Evolutionary conservation across 768 basidiomycete genomes (phyloP), one percentile per base, ranked within the genome.

Genomic region (Tricholoma terreum): DNA sequence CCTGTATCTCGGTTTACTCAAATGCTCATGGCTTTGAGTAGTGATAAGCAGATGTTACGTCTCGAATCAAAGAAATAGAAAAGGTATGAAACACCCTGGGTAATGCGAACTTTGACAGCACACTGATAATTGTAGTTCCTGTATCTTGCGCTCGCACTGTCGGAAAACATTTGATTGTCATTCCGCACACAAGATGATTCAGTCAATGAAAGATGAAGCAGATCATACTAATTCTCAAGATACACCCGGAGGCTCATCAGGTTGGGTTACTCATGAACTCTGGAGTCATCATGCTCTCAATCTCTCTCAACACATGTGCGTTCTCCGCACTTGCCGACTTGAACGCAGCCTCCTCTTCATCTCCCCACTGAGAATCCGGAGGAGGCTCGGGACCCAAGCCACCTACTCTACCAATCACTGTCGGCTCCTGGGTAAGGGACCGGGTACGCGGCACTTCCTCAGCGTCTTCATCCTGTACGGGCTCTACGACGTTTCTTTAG

Each of bases 281-380:
- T 14, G 63, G 61, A 43, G 64, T 52, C 21, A 67, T 63, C 17
- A 58, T 56, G 48, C 66, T 55, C 55, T 75, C 73, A 31, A 75
- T 63, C 24, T 57, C 57, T 55, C 63, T 62, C 61, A 75, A 38
- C 52, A 38, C 54, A 8, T 62, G 52, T 9, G 55, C 65, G 34
- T 66, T 66, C 40, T 42, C 65, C 60, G 63, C 30, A 57, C 59
- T 61, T n/a, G 62, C 53, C 52, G 58, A 63, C 51, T 59, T 54
- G 54, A 58, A 70, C 33, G 56, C 62, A 61, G 34, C 40, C 30
- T 63, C 61, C 34, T 64, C 65, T 24, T 57, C 60, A 22, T 60
- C 58, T 24, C 54, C 52, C 53, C 46, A 42, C 50, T 27, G 22
- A 56, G n/a, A n/a, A n/a, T n/a, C n/a, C n/a, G n/a, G n/a, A n/a